These are phyloP conservation scores for Kluyveromyces nonfermentans DNA, from an alignment of 805 yeast genomes.

Conservation along the genomic window DNA sequence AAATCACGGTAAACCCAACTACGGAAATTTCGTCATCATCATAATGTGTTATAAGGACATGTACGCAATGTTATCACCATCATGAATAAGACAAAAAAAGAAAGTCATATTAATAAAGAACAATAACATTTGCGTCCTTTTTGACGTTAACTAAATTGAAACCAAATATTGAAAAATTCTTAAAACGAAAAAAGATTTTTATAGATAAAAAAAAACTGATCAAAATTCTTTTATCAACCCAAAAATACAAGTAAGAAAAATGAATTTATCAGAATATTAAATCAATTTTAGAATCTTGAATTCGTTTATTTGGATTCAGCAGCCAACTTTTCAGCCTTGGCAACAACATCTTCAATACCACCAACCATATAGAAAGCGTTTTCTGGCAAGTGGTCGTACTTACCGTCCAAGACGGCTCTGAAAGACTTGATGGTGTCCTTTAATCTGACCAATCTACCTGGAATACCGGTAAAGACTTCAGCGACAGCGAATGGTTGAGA, in stretches of 20 bases:
- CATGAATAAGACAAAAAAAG: background rate
- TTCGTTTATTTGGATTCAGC: conserved; percentile 62
- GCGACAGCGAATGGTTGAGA: conserved; percentile 99
- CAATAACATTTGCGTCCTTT: background rate
- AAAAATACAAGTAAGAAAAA: background rate
- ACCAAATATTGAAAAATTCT: background rate
- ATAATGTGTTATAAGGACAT: conserved; percentile 2
- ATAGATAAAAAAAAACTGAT: background rate
- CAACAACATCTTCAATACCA: conserved; percentile 96
- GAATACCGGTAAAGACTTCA: conserved; percentile 99
- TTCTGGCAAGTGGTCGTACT: conserved; percentile 98
- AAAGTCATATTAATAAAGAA: background rate
- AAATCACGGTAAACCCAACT: conserved; percentile 1
- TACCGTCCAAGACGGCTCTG: conserved; percentile 96
- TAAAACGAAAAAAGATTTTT: background rate
- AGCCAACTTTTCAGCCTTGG: conserved; percentile 98
- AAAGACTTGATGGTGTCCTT: conserved; percentile 91
- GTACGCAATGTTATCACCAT: background rate
- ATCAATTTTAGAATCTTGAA: background rate
- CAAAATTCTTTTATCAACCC: background rate
- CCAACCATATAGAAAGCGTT: conserved; percentile 99
- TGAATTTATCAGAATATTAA: background rate
- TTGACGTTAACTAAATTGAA: background rate
- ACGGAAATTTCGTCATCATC: conserved; percentile 6
- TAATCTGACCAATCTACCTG: conserved; percentile 95